Percentiles rank a stretch among this genome's conserved stretches.
Evolutionary conservation across 2,329 filamentous ascomycete species (phyloP).

Genomic region (Zymoseptoria pseudotritici): DNA sequence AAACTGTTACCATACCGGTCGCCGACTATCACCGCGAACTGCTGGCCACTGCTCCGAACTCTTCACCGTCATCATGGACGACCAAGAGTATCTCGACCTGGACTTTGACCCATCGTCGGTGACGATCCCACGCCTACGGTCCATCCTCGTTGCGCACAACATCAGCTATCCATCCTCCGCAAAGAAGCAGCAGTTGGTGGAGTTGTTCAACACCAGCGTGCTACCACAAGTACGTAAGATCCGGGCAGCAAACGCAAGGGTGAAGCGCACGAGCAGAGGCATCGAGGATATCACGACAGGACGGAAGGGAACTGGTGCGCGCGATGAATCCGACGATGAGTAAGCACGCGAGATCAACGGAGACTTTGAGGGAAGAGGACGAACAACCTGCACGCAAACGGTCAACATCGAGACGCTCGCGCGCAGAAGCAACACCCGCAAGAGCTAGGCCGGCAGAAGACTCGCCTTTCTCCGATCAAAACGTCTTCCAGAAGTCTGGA

Average conservation of each 20-base stretch:
- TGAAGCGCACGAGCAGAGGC: conserved; percentile 78
- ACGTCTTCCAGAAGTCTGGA: conserved; percentile 66
- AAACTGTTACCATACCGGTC: neutral
- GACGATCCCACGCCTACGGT: conserved; percentile 81
- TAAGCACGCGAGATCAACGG: conserved; percentile 37
- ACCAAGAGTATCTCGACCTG: conserved; percentile 75
- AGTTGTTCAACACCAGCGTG: conserved; percentile 73
- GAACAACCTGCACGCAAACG: conserved; percentile 42
- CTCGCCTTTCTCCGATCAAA: conserved; percentile 77
- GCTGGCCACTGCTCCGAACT: neutral
- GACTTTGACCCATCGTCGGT: conserved; percentile 78
- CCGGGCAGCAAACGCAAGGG: conserved; percentile 64
- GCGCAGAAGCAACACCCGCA: conserved; percentile 20
- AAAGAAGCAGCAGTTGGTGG: conserved; percentile 83
- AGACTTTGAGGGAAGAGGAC: conserved; percentile 33
- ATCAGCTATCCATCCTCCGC: conserved; percentile 78
- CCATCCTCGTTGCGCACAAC: conserved; percentile 83
- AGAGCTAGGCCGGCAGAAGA: conserved; percentile 39
- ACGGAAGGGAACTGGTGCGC: conserved; percentile 47
- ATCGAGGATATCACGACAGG: conserved; percentile 61
- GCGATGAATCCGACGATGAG: conserved; percentile 46
- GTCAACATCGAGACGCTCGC: conserved; percentile 11
- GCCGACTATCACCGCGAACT: neutral
- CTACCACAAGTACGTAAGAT: conserved; percentile 71
- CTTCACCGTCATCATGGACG: conserved; percentile 38